phyloP scores from a whole-genome alignment of 345 rosid genomes.

The Corchorus olitorius region DNA sequence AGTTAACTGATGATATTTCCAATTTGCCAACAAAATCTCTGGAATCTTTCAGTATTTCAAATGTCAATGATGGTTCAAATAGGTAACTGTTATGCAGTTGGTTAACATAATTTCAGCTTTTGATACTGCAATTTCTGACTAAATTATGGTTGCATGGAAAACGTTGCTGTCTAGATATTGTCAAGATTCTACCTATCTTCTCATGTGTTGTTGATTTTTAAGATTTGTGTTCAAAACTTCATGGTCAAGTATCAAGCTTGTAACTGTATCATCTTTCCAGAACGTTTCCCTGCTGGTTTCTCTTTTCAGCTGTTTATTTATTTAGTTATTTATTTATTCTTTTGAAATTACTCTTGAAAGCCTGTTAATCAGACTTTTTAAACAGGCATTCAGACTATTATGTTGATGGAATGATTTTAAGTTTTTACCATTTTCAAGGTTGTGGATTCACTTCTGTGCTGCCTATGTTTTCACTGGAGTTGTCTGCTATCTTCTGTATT shows the following conservation, averaged over 20 bases:
- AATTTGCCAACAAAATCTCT: conserved; percentile 67
- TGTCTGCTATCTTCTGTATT: conserved; percentile 87
- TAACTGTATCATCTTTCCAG: background rate
- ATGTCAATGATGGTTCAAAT: conserved; percentile 81
- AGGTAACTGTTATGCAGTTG: conserved; percentile 42
- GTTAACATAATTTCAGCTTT: conserved; percentile 9
- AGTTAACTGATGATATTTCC: conserved; percentile 55
- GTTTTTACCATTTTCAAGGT: conserved; percentile 55
- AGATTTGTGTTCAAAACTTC: conserved; percentile 5
- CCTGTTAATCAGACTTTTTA: background rate
- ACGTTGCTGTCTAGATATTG: background rate
- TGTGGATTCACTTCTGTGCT: conserved; percentile 94
- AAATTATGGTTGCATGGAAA: background rate
- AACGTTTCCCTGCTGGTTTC: conserved; percentile 11
- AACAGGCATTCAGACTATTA: conserved; percentile 13
- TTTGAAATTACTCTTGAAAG: background rate
- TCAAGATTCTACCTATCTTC: background rate
- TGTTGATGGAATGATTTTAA: conserved; percentile 24
- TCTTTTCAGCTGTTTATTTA: background rate
- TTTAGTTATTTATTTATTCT: no score
- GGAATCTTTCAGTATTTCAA: conserved; percentile 82
- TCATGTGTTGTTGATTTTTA: conserved; percentile 2
- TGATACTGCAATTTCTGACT: background rate
- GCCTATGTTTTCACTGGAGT: conserved; percentile 78
- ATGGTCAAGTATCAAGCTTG: background rate